A percentile compares a stretch with the other conserved stretches of the same genome.
Conservation (phyloP, 148 eudicot species). For the Fagopyrum homotropicum region DNA sequence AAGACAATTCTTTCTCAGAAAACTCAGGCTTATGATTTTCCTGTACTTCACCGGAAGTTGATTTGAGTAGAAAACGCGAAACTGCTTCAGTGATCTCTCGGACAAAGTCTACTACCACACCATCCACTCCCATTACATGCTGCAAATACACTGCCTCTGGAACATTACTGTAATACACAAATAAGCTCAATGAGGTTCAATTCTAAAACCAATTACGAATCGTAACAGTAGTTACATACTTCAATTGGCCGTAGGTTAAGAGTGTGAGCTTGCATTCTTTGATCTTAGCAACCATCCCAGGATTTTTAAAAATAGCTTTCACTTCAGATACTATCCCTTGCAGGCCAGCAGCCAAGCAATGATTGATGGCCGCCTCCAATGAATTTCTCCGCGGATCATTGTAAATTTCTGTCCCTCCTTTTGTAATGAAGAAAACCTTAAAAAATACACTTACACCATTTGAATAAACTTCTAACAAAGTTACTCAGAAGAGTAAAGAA, state of each 20-base stretch:
- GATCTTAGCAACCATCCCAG: conserved; percentile 26
- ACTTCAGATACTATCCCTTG: conserved; percentile 42
- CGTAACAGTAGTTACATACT: conserved; percentile 16
- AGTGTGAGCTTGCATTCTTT: conserved; percentile 33
- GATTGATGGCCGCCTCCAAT: conserved; percentile 33
- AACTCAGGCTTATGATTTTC: not conserved
- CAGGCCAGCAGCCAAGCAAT: conserved; percentile 30
- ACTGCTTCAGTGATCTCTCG: conserved; percentile 1
- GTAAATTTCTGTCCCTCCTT: conserved; percentile 39
- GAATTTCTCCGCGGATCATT: conserved; percentile 41
- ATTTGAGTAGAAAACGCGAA: not conserved
- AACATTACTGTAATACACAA: not conserved
- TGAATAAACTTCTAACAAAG: not conserved
- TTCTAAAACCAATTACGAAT: not conserved
- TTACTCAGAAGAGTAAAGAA: too few relatives aligned
- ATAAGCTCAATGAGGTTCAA: not conserved
- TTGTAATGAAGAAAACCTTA: conserved; percentile 43
- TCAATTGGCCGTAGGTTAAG: conserved; percentile 33
- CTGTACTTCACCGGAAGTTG: not conserved
- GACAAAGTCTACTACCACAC: conserved; percentile 10
- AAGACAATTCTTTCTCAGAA: not conserved
- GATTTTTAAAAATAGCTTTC: conserved; percentile 35
- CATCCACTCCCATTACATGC: conserved; percentile 8
- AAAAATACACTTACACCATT: not conserved
- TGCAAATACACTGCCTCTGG: conserved; percentile 8